Evolutionary conservation across 805 yeast genomes (phyloP).

Genomic region (Kazachstania kunashirensis): DNA sequence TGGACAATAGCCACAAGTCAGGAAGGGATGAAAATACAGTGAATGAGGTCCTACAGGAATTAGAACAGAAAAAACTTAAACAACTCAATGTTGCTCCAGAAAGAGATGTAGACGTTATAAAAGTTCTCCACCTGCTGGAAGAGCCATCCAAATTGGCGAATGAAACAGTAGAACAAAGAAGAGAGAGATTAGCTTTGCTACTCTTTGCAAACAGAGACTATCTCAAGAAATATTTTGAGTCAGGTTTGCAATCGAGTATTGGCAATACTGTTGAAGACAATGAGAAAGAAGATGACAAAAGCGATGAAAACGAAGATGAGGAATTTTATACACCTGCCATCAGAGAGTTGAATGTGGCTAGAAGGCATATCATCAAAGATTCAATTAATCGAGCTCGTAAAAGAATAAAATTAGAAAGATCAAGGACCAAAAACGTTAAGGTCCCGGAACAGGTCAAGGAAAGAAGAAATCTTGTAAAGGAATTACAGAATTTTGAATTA

Average conservation of each 20-base stretch:
- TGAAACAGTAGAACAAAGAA: constrained; percentile 51
- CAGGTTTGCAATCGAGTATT: background rate
- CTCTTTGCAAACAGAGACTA: constrained; percentile 30
- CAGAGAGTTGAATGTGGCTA: constrained; percentile 39
- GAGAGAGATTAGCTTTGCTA: constrained; percentile 46
- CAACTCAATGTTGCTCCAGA: constrained; percentile 43
- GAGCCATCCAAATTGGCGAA: constrained; percentile 50
- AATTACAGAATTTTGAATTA: constrained; percentile 33
- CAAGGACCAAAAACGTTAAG: constrained; percentile 27
- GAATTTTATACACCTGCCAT: constrained; percentile 82
- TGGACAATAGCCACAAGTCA: constrained; percentile 13
- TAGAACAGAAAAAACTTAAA: constrained; percentile 11
- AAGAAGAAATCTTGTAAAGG: constrained; percentile 36
- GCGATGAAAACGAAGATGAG: constrained; percentile 55
- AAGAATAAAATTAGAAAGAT: constrained; percentile 33
- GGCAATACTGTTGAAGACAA: constrained; percentile 3
- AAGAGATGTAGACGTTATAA: constrained; percentile 52
- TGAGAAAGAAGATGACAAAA: constrained; percentile 31
- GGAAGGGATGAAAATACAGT: constrained; percentile 17
- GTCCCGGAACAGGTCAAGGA: constrained; percentile 35
- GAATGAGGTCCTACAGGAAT: constrained; percentile 20
- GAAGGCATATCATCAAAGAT: constrained; percentile 42
- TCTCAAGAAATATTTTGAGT: constrained; percentile 9
- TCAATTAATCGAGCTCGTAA: constrained; percentile 40
- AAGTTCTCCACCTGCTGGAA: constrained; percentile 37